phyloP scores from a whole-genome alignment of 169 alveolate species.

The Plasmodium gaboni region DNA sequence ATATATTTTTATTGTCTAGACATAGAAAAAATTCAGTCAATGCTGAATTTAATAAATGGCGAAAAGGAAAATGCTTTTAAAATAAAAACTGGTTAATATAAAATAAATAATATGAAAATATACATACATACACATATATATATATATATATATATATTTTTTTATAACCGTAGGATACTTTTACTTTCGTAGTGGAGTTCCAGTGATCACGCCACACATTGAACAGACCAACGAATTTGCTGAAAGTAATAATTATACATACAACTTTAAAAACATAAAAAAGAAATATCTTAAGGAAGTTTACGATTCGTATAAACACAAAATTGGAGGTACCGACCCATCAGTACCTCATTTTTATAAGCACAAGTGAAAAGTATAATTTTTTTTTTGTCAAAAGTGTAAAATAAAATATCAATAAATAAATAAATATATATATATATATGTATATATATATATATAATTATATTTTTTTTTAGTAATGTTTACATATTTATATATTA shows the following conservation, averaged over 20 bases:
- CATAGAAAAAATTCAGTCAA: conserved; percentile 75
- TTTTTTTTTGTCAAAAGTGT: no score
- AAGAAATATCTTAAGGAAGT: conserved; percentile 59
- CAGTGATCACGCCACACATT: conserved; percentile 74
- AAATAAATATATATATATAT: background rate
- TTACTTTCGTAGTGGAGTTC: conserved; percentile 64
- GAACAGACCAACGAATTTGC: conserved; percentile 76
- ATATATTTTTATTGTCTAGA: conserved; percentile 6
- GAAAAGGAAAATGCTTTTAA: conserved; percentile 76
- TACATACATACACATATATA: no score
- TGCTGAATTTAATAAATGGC: conserved; percentile 72
- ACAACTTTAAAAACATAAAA: conserved; percentile 68
- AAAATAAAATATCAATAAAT: background rate
- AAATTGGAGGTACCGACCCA: conserved; percentile 76
- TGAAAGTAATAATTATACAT: conserved; percentile 56
- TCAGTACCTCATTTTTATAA: conserved; percentile 72
- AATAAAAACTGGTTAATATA: conserved; percentile 63
- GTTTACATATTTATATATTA: no score
- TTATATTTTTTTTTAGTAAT: no score
- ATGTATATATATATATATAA: background rate
- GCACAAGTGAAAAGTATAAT: conserved; percentile 25
- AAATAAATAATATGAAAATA: no score
- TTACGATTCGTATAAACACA: conserved; percentile 74
- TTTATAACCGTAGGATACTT: conserved; percentile 43
- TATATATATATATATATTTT: background rate